A percentile compares a stretch with the other conserved stretches of the same genome.
Conservation (phyloP, 768 basidiomycete species). For the Sarcomyxa edulis region DNA sequence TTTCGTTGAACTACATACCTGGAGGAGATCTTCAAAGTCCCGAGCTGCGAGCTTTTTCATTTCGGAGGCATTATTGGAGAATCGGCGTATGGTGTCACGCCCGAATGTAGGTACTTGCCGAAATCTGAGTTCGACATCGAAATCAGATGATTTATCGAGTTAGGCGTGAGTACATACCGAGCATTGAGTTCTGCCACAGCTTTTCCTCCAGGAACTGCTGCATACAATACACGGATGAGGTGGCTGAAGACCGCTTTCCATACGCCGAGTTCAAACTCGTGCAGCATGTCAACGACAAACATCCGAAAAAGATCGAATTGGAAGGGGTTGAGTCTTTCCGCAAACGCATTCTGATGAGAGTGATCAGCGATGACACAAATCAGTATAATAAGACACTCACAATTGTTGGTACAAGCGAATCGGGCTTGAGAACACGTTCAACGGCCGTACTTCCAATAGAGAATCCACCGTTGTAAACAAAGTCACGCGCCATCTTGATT, state of each 20-base stretch:
- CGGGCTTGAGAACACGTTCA: not conserved
- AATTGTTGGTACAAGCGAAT: constrained; percentile 6
- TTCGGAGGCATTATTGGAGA: constrained; percentile 25
- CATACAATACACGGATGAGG: constrained; percentile 20
- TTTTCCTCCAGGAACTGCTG: constrained; percentile 3
- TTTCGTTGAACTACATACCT: constrained; percentile 22
- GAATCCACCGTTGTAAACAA: not conserved
- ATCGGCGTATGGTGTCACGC: constrained; percentile 26
- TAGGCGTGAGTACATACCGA: constrained; percentile 15
- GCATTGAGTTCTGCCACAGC: constrained; percentile 13
- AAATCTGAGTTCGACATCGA: too few species aligned
- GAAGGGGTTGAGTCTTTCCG: constrained; percentile 7
- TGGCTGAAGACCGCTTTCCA: constrained; percentile 25
- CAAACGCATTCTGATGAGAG: constrained; percentile 21
- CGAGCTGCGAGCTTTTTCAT: constrained; percentile 30
- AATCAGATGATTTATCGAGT: too few species aligned
- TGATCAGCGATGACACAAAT: not conserved
- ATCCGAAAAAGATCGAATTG: constrained; percentile 17
- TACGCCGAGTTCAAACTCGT: constrained; percentile 29
- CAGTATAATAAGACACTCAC: constrained; percentile 1
- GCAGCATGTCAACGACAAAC: constrained; percentile 22
- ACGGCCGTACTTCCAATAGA: not conserved
- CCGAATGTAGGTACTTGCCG: constrained; percentile 23
- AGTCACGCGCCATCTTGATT: constrained; percentile 3
- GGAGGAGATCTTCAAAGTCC: constrained; percentile 38